Base-by-base conservation (phyloP, 1,139 yeast genomes). In the Debaryomyces nepalensis region DNA sequence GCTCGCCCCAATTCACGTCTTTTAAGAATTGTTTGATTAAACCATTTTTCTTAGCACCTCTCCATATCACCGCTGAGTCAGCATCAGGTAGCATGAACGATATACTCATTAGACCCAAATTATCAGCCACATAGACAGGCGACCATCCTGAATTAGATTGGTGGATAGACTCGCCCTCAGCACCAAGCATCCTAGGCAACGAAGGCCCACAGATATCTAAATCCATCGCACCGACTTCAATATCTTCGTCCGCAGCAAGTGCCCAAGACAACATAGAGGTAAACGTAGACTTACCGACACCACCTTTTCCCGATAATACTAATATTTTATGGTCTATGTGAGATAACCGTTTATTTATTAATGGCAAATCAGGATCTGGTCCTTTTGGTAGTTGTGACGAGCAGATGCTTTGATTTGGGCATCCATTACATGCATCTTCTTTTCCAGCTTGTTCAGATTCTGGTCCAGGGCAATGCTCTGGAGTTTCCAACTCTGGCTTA, bases 381-480 rank as follows among this genome's bases (percentile, higher is more conserved):
- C 97, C 98, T 57, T 86, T 85, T 2, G 97, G 97, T 10, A 87
- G 68, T 46, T 68, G 72, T 4, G 95, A 79, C 39, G 91, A 84
- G 66, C 99, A 95, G 4, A 91, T 87, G 40, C 77, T 81, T 64
- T 93, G 91, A 64, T 95, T 93, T 12, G 98, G 95, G 68, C 99
- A 95, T 11, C 97, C 97, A 11, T 71, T 75, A 62, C 99, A 95
- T 10, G 98, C 96, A 58, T 88, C 96, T 2, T 89, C 93, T 57
- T 84, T 81, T 6, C 99, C 99, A 2, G 99, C 99, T 42, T 70
- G 68, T 51, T 89, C 97, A 1, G 96, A 87, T 59, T 91, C 97
- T 1, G 98, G 96, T 0, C 99, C 99, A 0, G 99, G 99, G 70
- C 99, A 93, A 64, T 93, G 98, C 57, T 90, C 97, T 2, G 97